Evolutionary conservation across 805 yeast genomes (phyloP).

Genomic region (Tetrapisispora arboricola): DNA sequence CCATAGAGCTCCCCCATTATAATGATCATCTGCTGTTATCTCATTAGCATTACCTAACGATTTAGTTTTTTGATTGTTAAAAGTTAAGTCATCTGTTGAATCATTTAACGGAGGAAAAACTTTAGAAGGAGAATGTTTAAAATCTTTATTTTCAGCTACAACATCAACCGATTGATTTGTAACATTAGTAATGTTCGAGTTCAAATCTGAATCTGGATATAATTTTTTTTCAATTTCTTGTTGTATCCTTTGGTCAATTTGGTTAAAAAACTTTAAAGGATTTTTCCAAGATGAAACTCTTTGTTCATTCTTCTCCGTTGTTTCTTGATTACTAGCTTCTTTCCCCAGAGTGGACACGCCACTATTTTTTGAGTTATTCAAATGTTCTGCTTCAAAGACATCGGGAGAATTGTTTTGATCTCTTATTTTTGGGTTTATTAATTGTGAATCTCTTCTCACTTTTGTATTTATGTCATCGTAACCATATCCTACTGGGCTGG

Average conservation of each 20-base stretch:
- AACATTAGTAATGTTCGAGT: not conserved
- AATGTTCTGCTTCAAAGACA: not conserved
- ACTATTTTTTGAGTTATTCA: not conserved
- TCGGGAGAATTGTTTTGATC: not conserved
- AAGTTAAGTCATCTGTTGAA: not conserved
- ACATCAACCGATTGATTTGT: not conserved
- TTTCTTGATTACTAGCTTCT: too few species aligned
- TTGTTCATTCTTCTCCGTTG: not conserved
- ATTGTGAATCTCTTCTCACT: not conserved
- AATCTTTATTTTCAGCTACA: not conserved
- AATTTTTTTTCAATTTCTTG: slow-evolving; percentile 51
- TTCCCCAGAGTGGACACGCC: not conserved
- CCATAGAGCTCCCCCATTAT: slow-evolving; percentile 32
- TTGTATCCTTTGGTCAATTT: slow-evolving; percentile 56
- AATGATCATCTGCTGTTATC: not conserved
- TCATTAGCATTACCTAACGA: too few species aligned
- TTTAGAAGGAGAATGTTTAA: not conserved
- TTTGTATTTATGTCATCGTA: too few species aligned
- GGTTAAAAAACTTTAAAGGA: slow-evolving; percentile 54
- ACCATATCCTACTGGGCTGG: not conserved
- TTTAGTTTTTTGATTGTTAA: too few species aligned
- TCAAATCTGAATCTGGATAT: slow-evolving; percentile 23
- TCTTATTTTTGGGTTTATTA: not conserved
- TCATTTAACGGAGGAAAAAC: slow-evolving; percentile 7
- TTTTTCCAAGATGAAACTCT: slow-evolving; percentile 35